phyloP scores from a whole-genome alignment of 148 eudicot species.

The Spergularia bocconei region DNA sequence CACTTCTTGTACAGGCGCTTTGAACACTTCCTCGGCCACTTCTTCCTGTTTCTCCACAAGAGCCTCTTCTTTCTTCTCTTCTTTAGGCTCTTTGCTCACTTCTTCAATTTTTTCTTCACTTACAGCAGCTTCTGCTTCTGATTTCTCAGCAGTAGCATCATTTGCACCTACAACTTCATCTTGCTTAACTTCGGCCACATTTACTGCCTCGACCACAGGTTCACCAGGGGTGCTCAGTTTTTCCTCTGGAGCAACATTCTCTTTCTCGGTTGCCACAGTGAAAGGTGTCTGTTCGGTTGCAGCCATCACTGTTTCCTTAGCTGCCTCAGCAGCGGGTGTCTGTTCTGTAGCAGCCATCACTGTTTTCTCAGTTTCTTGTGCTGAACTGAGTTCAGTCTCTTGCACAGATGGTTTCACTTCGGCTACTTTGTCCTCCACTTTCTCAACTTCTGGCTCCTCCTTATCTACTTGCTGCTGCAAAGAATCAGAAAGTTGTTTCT shows the following conservation, averaged over 20 bases:
- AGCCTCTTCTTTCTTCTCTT: constrained; percentile 6
- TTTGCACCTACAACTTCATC: constrained; percentile 6
- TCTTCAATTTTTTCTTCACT: constrained; percentile 20
- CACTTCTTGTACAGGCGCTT: constrained; percentile 15
- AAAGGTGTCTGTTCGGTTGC: constrained; percentile 29
- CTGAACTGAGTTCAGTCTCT: constrained; percentile 12
- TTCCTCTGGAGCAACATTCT: constrained; percentile 22
- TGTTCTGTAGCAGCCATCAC: constrained; percentile 36
- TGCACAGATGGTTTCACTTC: constrained; percentile 22
- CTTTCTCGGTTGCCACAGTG: constrained; percentile 26
- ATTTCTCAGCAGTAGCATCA: not conserved
- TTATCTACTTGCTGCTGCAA: constrained; percentile 41
- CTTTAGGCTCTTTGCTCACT: not conserved
- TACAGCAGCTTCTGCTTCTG: constrained; percentile 13
- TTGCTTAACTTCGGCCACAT: constrained; percentile 20
- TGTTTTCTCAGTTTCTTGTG: constrained; percentile 21
- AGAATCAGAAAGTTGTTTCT: not conserved
- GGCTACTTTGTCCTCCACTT: constrained; percentile 35
- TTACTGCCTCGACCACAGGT: constrained; percentile 10
- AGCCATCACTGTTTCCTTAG: constrained; percentile 27
- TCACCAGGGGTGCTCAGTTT: constrained; percentile 5
- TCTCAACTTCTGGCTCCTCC: constrained; percentile 34
- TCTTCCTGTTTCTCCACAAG: constrained; percentile 29
- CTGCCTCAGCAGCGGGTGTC: constrained; percentile 27
- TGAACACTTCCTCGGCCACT: constrained; percentile 21